Conservation (phyloP, 2,329 filamentous ascomycete genomes). For the Colletotrichum musae region DNA sequence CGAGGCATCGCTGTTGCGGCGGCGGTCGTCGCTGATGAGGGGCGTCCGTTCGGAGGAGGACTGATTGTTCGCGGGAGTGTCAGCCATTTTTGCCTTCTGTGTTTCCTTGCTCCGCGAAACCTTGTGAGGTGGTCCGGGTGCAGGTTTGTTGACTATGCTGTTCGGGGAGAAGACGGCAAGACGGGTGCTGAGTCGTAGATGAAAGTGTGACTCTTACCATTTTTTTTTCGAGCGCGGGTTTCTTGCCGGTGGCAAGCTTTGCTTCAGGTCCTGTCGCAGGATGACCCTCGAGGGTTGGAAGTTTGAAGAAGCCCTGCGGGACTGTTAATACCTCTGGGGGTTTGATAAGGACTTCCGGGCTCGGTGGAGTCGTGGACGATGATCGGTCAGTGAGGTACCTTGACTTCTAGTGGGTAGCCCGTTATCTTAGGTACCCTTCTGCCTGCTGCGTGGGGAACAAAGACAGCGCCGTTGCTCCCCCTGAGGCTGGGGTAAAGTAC, state of each 20-base stretch:
- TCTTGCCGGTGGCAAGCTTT: conserved; percentile 3
- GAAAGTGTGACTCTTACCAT: conserved; percentile 19
- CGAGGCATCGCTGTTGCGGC: conserved; percentile 45
- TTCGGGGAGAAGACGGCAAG: background rate
- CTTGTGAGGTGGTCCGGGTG: background rate
- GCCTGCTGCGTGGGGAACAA: background rate
- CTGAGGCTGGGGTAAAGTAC: background rate
- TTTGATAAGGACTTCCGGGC: conserved; percentile 16
- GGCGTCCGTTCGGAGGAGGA: conserved; percentile 59
- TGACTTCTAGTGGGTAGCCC: background rate
- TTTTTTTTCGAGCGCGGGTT: conserved; percentile 1
- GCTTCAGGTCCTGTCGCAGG: conserved; percentile 28
- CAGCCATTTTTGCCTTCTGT: conserved; percentile 26
- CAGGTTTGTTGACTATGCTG: conserved; percentile 1
- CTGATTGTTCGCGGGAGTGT: conserved; percentile 54
- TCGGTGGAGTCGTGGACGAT: no score
- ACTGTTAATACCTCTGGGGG: background rate
- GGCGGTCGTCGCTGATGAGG: conserved; percentile 55
- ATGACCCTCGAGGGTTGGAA: background rate
- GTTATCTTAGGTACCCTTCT: background rate
- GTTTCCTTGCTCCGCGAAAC: background rate
- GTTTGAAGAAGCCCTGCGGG: conserved; percentile 6
- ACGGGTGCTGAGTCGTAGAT: no score
- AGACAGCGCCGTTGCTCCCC: conserved; percentile 6
- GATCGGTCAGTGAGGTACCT: no score